phyloP scores from a whole-genome alignment of 345 rosid genomes.

The Salix purpurea region DNA sequence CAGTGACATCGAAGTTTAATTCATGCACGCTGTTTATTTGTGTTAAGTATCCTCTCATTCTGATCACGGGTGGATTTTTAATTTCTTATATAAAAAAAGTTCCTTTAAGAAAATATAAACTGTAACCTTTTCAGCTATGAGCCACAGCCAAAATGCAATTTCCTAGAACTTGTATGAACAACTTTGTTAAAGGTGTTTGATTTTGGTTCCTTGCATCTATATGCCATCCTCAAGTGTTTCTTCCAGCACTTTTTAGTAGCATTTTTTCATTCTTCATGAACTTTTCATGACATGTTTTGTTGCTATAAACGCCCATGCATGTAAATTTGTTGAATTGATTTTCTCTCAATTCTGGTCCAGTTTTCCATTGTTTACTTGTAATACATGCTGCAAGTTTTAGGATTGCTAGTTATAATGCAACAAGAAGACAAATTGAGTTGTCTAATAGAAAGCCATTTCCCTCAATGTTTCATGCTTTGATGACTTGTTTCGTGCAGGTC shows the following conservation, averaged over 20 bases:
- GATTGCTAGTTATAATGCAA: neutral
- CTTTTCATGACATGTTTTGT: neutral
- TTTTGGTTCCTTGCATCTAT: constrained; percentile 4
- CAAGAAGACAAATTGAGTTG: neutral
- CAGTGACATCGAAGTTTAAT: neutral
- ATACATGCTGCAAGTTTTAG: neutral
- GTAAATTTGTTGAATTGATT: neutral
- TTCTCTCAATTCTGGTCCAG: neutral
- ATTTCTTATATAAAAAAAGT: neutral
- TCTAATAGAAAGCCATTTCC: constrained; percentile 3
- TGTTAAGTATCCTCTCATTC: neutral
- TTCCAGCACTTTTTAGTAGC: neutral
- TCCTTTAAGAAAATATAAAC: neutral
- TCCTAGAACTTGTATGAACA: neutral
- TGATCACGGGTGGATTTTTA: neutral
- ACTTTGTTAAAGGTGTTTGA: neutral
- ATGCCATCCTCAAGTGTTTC: neutral
- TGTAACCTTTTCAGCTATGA: neutral
- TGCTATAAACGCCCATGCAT: neutral
- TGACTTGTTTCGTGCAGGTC: constrained; percentile 44
- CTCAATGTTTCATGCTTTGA: neutral
- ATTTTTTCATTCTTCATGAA: neutral
- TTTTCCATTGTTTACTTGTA: neutral
- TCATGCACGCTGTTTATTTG: neutral
- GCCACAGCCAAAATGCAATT: neutral